Conservation (phyloP, 2,329 filamentous ascomycete species). For the Malbranchea zuffiana region DNA sequence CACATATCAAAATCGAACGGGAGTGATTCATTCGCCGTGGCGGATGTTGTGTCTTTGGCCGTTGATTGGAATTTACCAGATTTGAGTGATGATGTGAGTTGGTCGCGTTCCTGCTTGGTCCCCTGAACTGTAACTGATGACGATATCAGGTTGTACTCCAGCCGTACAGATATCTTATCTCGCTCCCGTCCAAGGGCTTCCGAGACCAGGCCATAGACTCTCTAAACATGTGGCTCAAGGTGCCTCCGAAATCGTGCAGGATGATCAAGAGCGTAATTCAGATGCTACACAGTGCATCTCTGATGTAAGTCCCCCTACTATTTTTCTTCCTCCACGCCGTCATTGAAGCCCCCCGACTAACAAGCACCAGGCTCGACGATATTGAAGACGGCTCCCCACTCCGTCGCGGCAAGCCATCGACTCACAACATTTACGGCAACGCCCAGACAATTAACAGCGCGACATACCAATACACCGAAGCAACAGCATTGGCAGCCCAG, state of each 20-base stretch:
- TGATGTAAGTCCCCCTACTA: conserved; percentile 25
- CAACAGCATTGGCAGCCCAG: conserved; percentile 33
- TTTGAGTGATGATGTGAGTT: no score
- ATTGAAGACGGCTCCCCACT: conserved; percentile 39
- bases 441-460: conserved; percentile 44
- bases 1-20: no score
- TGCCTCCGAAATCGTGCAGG: conserved; percentile 30
- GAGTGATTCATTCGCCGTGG: no score
- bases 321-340: neutral
- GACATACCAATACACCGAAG: conserved; percentile 40
- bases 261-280: conserved; percentile 36
- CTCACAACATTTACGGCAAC: conserved; percentile 41
- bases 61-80: no score
- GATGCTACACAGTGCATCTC: conserved; percentile 38
- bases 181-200: conserved; percentile 32
- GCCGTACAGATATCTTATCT: conserved; percentile 22
- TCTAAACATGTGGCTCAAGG: conserved; percentile 36
- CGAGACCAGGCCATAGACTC: conserved; percentile 35
- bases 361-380: conserved; percentile 36
- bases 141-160: conserved; percentile 2
- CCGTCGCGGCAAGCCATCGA: conserved; percentile 38
- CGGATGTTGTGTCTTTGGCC: no score
- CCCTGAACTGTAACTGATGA: no score
- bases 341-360: neutral
- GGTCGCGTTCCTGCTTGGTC: no score